Conservation (phyloP, 345 rosid genomes). For the Camelina laxa region DNA sequence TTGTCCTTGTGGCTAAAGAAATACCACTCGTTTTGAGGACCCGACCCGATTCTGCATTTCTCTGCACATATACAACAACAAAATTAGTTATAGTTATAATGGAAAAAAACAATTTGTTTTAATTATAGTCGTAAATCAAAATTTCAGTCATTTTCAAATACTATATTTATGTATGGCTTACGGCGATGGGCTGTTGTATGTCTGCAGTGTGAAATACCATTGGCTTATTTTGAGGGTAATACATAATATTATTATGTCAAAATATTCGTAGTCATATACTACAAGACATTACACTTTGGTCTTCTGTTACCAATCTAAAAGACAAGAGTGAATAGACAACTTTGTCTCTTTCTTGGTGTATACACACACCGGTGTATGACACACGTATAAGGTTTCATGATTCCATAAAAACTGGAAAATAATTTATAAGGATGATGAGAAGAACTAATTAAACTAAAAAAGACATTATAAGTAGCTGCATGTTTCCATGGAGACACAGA, state of each 20-base stretch:
- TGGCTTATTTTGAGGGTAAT: conserved; percentile 36
- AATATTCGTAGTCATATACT: conserved; percentile 24
- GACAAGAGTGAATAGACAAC: conserved; percentile 34
- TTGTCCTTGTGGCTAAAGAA: conserved; percentile 99
- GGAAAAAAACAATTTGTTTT: not conserved
- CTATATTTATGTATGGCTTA: conserved; percentile 8
- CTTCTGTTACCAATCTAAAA: conserved; percentile 35
- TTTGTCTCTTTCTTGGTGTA: conserved; percentile 45
- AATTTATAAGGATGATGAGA: conserved; percentile 25
- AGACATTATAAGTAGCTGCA: conserved; percentile 24
- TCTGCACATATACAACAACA: conserved; percentile 46
- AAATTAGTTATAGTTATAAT: not conserved
- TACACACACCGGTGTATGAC: not conserved
- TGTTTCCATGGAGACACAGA: conserved; percentile 41
- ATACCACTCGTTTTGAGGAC: conserved; percentile 98
- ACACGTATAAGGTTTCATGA: conserved; percentile 27
- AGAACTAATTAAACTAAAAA: conserved; percentile 14
- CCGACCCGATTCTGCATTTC: conserved; percentile 89
- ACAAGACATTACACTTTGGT: conserved; percentile 39
- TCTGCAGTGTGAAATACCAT: conserved; percentile 21
- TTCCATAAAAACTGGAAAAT: conserved; percentile 41
- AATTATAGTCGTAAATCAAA: not conserved
- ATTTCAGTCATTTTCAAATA: not conserved
- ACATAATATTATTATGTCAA: conserved; percentile 21
- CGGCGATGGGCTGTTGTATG: conserved; percentile 29